Conservation (phyloP, 2,329 filamentous ascomycete genomes). For the Cladobotryum protrusum region DNA sequence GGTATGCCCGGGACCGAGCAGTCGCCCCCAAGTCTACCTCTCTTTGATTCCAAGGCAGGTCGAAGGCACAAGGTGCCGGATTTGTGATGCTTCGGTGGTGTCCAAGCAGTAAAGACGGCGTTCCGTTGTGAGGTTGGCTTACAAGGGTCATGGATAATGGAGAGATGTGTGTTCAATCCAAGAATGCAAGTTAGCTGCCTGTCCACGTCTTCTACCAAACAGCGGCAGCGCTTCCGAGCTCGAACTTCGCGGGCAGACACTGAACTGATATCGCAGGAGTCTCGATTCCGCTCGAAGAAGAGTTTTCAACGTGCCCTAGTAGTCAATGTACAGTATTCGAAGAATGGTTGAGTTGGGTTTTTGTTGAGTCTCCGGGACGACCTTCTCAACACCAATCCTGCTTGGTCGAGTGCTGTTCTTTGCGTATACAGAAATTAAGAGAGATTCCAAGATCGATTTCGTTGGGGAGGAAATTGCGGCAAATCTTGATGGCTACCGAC, state of each 20-base stretch:
- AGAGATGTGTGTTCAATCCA: background rate
- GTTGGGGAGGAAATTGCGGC: too few relatives aligned
- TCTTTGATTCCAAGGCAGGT: slow-evolving; percentile 39
- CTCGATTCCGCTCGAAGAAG: background rate
- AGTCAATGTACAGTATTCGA: background rate
- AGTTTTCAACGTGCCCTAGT: background rate
- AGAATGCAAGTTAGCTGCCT: background rate
- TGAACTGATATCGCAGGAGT: background rate
- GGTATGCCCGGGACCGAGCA: slow-evolving; percentile 56
- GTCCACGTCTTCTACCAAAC: background rate
- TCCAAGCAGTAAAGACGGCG: slow-evolving; percentile 44
- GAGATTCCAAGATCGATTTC: too few relatives aligned
- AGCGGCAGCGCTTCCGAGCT: background rate
- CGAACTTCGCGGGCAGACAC: background rate
- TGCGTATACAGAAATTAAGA: too few relatives aligned
- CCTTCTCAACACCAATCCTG: background rate
- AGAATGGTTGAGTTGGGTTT: background rate
- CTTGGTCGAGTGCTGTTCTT: background rate
- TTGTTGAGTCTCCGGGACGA: background rate
- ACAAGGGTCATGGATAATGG: slow-evolving; percentile 48
- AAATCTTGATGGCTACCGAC: too few relatives aligned
- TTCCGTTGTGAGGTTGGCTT: slow-evolving; percentile 38
- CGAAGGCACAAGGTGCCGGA: slow-evolving; percentile 49
- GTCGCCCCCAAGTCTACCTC: slow-evolving; percentile 45
- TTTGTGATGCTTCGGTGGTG: slow-evolving; percentile 52